Percentiles rank a stretch among this genome's conserved stretches.
Evolutionary conservation across 176 grass and related monocot species (phyloP).

Genomic region (Hordeum marinum): DNA sequence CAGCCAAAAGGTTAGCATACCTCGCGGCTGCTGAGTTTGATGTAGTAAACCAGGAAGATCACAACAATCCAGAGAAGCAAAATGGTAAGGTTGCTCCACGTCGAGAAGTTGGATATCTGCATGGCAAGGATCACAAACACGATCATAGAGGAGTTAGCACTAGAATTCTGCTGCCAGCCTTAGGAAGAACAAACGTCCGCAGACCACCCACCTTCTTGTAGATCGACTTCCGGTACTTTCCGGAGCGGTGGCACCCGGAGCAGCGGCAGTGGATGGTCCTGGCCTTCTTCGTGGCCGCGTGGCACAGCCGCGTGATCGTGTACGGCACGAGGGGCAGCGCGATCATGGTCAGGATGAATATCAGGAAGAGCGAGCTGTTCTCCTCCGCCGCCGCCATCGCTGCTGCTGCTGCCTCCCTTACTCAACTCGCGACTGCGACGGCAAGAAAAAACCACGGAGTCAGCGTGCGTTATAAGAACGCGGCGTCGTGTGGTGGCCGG

Average conservation of each 20-base stretch:
- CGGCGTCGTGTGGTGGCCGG: neutral
- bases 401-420: neutral
- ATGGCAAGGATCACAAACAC: neutral
- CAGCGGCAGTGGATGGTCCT: slow-evolving; percentile 91
- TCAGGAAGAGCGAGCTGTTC: slow-evolving; percentile 86
- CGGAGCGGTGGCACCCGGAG: slow-evolving; percentile 68
- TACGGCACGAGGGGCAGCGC: slow-evolving; percentile 93
- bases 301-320: slow-evolving; percentile 65
- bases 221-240: slow-evolving; percentile 95
- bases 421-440: neutral
- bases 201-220: slow-evolving; percentile 65
- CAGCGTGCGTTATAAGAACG: neutral
- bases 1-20: slow-evolving; percentile 23
- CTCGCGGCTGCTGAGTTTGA: slow-evolving; percentile 88
- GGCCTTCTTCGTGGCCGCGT: slow-evolving; percentile 62
- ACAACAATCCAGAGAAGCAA: slow-evolving; percentile 86
- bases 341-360: slow-evolving; percentile 97
- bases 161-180: neutral
- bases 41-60: slow-evolving; percentile 90
- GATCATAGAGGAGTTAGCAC: neutral
- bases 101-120: slow-evolving; percentile 99
- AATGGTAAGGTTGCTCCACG: slow-evolving; percentile 79
- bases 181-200: neutral
- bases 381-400: slow-evolving; percentile 87
- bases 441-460: neutral